A percentile compares a stretch with the other conserved stretches of the same genome.
phyloP scores from a whole-genome alignment of 441 rosid species.

The Erodium moschatum region DNA sequence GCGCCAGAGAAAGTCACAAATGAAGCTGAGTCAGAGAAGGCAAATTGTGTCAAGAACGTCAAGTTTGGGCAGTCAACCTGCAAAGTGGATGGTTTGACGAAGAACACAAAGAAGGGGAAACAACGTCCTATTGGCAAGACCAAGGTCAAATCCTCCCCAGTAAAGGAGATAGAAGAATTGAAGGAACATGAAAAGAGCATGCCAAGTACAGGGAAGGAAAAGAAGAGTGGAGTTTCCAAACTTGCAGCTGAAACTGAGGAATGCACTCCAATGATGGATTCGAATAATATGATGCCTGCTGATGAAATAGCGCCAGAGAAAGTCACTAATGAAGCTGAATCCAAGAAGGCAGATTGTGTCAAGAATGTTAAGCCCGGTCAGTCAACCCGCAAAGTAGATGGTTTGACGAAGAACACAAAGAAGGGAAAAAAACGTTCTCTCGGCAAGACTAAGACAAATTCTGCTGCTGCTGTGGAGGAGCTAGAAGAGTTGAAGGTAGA shows the following conservation, averaged over 20 bases:
- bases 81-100: slow-evolving; percentile 14
- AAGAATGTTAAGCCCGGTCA: slow-evolving; percentile 18
- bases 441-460: slow-evolving; percentile 24
- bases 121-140: slow-evolving; percentile 19
- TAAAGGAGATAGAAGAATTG: background rate
- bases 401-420: slow-evolving; percentile 15
- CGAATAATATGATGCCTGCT: slow-evolving; percentile 17
- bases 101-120: slow-evolving; percentile 16
- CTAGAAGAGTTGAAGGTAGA: slow-evolving; percentile 11
- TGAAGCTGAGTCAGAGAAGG: slow-evolving; percentile 17
- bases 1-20: slow-evolving; percentile 19
- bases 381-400: slow-evolving; percentile 19
- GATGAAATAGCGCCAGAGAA: slow-evolving; percentile 20
- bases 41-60: slow-evolving; percentile 15
- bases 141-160: background rate
- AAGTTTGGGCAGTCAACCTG: slow-evolving; percentile 19
- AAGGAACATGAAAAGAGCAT: slow-evolving; percentile 1
- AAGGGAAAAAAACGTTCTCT: slow-evolving; percentile 19
- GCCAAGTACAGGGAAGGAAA: slow-evolving; percentile 15
- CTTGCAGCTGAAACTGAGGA: background rate
- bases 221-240: slow-evolving; percentile 20
- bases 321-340: slow-evolving; percentile 18
- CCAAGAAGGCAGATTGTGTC: slow-evolving; percentile 14
- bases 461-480: slow-evolving; percentile 20
- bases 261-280: background rate